phyloP scores from a whole-genome alignment of 352 stramenopile genomes.

The Phytopythium helicoides region DNA sequence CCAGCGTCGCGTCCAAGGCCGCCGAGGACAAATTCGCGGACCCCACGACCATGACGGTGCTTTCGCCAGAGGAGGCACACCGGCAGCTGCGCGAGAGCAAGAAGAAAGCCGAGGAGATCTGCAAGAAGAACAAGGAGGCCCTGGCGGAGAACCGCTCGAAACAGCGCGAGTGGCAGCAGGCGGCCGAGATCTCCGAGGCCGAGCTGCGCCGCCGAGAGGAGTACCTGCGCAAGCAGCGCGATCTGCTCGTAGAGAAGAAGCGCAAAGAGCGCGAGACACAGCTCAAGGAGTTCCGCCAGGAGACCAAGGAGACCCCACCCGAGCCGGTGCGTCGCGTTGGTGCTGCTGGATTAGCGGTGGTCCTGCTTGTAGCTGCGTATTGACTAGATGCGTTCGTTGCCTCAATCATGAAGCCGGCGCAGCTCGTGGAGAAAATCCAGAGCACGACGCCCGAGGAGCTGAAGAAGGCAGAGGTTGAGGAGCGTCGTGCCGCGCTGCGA shows the following conservation, averaged over 20 bases:
- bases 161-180: constrained; percentile 61
- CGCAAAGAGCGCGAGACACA: constrained; percentile 65
- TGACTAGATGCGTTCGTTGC: background rate
- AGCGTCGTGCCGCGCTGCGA: constrained; percentile 63
- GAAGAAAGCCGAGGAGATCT: constrained; percentile 70
- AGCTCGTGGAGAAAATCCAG: constrained; percentile 68
- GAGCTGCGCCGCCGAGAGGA: constrained; percentile 75
- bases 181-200: constrained; percentile 62
- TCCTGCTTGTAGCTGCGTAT: background rate
- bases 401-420: constrained; percentile 22
- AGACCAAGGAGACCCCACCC: constrained; percentile 58
- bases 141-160: constrained; percentile 68
- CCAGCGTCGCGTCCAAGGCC: constrained; percentile 46
- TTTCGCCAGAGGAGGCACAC: constrained; percentile 53
- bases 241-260: constrained; percentile 83
- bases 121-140: constrained; percentile 72
- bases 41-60: constrained; percentile 11
- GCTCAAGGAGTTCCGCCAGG: constrained; percentile 73
- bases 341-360: background rate
- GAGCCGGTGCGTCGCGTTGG: constrained; percentile 32
- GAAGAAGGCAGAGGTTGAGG: constrained; percentile 66
- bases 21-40: constrained; percentile 66
- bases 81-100: constrained; percentile 61
- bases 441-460: constrained; percentile 48
- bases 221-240: constrained; percentile 71